Conservation (phyloP, 208 protist species). For the Trypanosoma avium region DNA sequence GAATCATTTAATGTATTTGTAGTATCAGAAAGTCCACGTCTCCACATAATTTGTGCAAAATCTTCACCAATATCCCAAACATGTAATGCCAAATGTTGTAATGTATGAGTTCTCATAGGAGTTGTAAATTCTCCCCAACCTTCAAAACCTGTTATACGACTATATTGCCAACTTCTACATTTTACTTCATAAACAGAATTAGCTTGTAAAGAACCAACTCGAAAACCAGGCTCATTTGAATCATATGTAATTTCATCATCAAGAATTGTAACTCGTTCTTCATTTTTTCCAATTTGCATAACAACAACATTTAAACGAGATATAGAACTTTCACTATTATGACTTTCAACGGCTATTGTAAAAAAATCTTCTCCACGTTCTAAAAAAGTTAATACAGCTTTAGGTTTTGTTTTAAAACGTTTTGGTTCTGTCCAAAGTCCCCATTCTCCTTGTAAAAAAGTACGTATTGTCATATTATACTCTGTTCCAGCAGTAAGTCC, state of each 20-base stretch:
- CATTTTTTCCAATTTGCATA: constrained; percentile 30
- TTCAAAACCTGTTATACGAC: constrained; percentile 68
- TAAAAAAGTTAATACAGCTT: constrained; percentile 45
- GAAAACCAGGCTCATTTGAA: constrained; percentile 55
- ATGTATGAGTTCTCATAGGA: constrained; percentile 64
- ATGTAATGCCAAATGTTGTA: constrained; percentile 70
- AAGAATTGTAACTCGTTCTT: constrained; percentile 41
- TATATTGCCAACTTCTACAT: constrained; percentile 72
- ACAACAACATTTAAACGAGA: constrained; percentile 46
- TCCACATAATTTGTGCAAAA: constrained; percentile 84
- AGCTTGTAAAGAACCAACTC: constrained; percentile 59
- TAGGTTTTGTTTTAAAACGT: constrained; percentile 51
- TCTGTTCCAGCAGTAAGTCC: constrained; percentile 60
- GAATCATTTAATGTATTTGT: not conserved
- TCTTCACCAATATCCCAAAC: constrained; percentile 89
- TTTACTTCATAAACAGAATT: constrained; percentile 79
- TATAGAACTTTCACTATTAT: not conserved
- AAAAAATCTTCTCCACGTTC: constrained; percentile 91
- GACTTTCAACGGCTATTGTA: constrained; percentile 32
- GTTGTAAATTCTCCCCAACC: constrained; percentile 81
- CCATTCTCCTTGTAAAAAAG: constrained; percentile 78
- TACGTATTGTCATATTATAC: constrained; percentile 71
- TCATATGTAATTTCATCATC: constrained; percentile 51
- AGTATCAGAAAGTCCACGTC: constrained; percentile 45
- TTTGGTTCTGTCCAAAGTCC: constrained; percentile 81